Conservation (phyloP, 495 filamentous ascomycete genomes). For the Aspergillus homomorphus region DNA sequence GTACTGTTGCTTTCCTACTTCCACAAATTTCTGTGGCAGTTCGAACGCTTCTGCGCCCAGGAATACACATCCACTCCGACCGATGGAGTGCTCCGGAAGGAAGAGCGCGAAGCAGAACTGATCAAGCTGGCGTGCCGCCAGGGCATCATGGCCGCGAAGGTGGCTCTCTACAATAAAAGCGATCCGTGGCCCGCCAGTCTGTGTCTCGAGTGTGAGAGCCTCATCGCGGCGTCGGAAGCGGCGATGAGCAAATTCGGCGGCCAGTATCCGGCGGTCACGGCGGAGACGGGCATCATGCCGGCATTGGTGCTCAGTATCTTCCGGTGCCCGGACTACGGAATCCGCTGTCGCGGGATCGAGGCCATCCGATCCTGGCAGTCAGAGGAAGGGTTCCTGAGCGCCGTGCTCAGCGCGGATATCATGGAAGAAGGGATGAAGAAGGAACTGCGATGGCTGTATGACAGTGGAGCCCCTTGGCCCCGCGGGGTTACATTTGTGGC, state of each 20-base stretch:
- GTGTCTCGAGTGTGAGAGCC: neutral
- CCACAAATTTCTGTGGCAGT: neutral
- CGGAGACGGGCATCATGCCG: neutral
- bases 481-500: neutral
- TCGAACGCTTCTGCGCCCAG: neutral
- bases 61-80: neutral
- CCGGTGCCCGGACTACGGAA: neutral
- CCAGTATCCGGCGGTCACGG: neutral
- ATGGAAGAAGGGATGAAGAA: neutral
- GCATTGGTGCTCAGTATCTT: neutral
- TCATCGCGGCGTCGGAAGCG: neutral
- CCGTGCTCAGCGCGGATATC: neutral
- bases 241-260: neutral
- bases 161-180: neutral
- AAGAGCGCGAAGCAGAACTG: neutral
- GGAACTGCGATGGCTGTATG: neutral
- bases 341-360: neutral
- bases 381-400: neutral
- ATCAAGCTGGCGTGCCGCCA: too few species aligned
- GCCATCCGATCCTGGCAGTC: neutral
- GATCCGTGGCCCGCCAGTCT: neutral
- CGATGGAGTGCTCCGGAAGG: neutral
- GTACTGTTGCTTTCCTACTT: constrained; percentile 11
- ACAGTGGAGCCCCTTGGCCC: neutral
- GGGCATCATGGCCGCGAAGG: neutral